Evolutionary conservation across 2,329 filamentous ascomycete genomes (phyloP), one percentile per base, ranked within the genome.

Genomic region (Venturia asperata): DNA sequence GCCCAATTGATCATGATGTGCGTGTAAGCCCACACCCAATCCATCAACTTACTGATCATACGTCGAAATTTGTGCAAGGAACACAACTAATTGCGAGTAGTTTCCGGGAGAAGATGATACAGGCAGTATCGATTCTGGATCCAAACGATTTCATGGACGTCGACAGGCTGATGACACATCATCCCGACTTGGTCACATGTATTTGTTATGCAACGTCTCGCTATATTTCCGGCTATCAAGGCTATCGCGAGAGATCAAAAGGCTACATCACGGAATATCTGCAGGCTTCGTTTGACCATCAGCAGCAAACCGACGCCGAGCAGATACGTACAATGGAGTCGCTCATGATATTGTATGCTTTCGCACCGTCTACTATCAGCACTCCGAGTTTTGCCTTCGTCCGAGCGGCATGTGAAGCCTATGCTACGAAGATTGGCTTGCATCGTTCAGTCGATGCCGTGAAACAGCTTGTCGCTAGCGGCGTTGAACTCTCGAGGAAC

Each of bases 41-140:
- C 45, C 47, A 24, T 49, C 10, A 49, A 49, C 15, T 27, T 27
- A 3, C 13, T 49, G 47, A 13, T 49, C 47, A 27, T 49, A 21
- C 47, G 24, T 49, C 47, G 24, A 27, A 27, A 1, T 49, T 27
- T 49, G 21, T 49, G 21, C n/a, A 11, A 27, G 24, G 21, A 13
- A 13, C 11, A 15, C 10, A 3, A 27, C 47, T 49, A 15, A 49
- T 27, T 27, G 10, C 10, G 15, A 21, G 1, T 27, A 56, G 52
- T 37, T 56, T 56, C 30, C 52, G 52, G n/a, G 52, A 56, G 15
- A 56, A 37, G 27, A 56, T 56, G 52, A 56, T 56, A n/a, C 52
- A 56, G 52, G 19, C 52, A 37, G 37, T 56, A 15, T 56, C 52
- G 2, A 56, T 56, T 19, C 52, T 56, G 27, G 52, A 56, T n/a